These are phyloP conservation scores for Exophiala alcalophila DNA, from an alignment of 2,329 filamentous ascomycete species.

Conservation along the genomic window DNA sequence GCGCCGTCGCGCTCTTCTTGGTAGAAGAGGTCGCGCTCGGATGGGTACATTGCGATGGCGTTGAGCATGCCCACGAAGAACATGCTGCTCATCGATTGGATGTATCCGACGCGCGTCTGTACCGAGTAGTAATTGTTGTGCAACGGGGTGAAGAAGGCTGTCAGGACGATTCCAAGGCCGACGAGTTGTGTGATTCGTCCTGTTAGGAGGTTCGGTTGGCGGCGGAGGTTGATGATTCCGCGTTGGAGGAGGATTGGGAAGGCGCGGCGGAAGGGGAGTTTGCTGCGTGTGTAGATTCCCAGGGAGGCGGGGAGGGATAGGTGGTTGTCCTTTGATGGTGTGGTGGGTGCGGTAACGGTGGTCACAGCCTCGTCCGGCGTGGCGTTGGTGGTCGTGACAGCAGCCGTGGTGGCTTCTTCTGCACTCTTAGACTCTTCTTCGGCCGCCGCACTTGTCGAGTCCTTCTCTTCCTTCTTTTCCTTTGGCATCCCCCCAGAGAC, in stretches of 20 bases:
- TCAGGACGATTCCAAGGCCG: conserved; percentile 60
- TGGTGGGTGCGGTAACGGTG: conserved; percentile 2
- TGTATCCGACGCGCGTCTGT: conserved; percentile 70
- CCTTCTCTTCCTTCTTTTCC: conserved; percentile 2
- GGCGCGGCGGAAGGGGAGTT: conserved; percentile 59
- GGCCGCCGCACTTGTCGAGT: conserved; percentile 48
- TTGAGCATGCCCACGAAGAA: conserved; percentile 78
- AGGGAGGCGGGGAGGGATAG: conserved; percentile 60
- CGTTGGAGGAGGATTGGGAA: conserved; percentile 67
- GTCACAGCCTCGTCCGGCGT: background rate
- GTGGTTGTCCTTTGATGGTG: conserved; percentile 2
- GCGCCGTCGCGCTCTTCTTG: conserved; percentile 71
- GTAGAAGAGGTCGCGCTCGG: conserved; percentile 72
- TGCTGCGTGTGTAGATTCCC: conserved; percentile 63
- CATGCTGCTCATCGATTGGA: conserved; percentile 67
- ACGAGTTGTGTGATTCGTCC: conserved; percentile 66
- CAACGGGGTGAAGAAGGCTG: conserved; percentile 69
- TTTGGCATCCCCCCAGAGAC: conserved; percentile 50
- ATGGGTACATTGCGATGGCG: conserved; percentile 71
- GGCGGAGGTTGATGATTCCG: conserved; percentile 65
- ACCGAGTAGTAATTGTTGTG: conserved; percentile 66
- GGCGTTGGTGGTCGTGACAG: background rate
- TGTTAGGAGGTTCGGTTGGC: conserved; percentile 62
- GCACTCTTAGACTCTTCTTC: too few species aligned
- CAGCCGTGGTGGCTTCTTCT: background rate